These are phyloP conservation scores for Aspergillus alliaceus DNA, from an alignment of 2,329 filamentous ascomycete genomes.

Conservation along the genomic window DNA sequence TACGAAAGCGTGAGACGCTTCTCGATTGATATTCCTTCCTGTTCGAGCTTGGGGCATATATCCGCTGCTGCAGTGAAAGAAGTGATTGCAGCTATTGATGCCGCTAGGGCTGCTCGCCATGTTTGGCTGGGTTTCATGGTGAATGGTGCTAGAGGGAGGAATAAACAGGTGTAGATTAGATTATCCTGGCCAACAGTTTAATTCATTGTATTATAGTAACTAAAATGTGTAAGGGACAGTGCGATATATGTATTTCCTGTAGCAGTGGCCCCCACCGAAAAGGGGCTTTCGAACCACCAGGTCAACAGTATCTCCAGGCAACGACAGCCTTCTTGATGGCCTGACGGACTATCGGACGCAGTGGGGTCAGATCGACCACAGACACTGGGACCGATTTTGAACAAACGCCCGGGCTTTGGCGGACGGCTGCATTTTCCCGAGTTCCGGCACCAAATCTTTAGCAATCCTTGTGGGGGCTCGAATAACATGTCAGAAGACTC, in stretches of 20 bases:
- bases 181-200: not conserved
- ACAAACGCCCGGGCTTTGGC: not conserved
- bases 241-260: not conserved
- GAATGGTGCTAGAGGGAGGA: no score
- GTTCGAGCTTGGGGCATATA: slow-evolving; percentile 42
- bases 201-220: not conserved
- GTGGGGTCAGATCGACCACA: not conserved
- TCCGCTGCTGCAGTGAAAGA: slow-evolving; percentile 27
- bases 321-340: not conserved
- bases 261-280: not conserved
- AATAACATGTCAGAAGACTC: not conserved
- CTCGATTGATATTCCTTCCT: slow-evolving; percentile 35
- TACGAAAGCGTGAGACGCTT: slow-evolving; percentile 36
- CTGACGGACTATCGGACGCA: not conserved
- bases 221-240: not conserved
- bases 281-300: not conserved
- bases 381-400: no score
- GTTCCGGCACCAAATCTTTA: no score
- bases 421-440: not conserved
- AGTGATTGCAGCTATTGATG: slow-evolving; percentile 20
- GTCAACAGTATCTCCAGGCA: not conserved
- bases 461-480: no score
- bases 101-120: slow-evolving; percentile 19
- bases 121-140: slow-evolving; percentile 17
- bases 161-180: not conserved